Percentiles rank a stretch among this genome's conserved stretches.
These are phyloP conservation scores for Verticillium nonalfalfae DNA, from an alignment of 2,329 filamentous ascomycete genomes.

Conservation along the genomic window DNA sequence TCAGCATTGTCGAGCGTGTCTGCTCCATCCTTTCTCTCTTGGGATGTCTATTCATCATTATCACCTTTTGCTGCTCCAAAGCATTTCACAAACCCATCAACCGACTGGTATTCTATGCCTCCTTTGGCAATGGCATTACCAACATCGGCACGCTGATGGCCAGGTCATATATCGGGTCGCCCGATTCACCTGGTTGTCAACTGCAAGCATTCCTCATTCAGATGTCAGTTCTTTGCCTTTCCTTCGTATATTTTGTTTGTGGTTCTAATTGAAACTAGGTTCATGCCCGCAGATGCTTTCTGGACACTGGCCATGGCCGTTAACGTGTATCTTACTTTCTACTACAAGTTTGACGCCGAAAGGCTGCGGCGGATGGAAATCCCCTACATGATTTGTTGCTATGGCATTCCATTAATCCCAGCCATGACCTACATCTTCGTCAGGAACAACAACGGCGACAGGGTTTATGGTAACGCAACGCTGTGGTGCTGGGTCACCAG, in stretches of 20 bases:
- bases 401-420: constrained; percentile 66
- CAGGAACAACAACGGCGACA: constrained; percentile 38
- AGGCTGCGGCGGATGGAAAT: constrained; percentile 63
- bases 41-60: constrained; percentile 65
- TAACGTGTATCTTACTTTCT: constrained; percentile 80
- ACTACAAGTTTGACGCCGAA: constrained; percentile 61
- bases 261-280: constrained; percentile 42
- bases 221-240: constrained; percentile 49
- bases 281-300: constrained; percentile 68
- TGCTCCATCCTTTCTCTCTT: constrained; percentile 66
- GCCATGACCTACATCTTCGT: constrained; percentile 64
- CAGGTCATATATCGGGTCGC: constrained; percentile 45
- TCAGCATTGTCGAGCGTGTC: constrained; percentile 59
- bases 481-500: constrained; percentile 76
- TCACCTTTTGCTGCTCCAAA: constrained; percentile 61
- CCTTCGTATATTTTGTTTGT: constrained; percentile 5
- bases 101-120: constrained; percentile 75
- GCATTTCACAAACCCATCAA: constrained; percentile 84
- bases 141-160: constrained; percentile 74
- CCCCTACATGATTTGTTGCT: constrained; percentile 63
- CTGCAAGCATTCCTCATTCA: constrained; percentile 77
- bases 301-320: constrained; percentile 79
- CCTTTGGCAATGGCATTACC: constrained; percentile 72
- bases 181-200: constrained; percentile 52
- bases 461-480: constrained; percentile 67